Base-by-base conservation (phyloP, 495 filamentous ascomycete genomes). In the Neurospora sp. region DNA sequence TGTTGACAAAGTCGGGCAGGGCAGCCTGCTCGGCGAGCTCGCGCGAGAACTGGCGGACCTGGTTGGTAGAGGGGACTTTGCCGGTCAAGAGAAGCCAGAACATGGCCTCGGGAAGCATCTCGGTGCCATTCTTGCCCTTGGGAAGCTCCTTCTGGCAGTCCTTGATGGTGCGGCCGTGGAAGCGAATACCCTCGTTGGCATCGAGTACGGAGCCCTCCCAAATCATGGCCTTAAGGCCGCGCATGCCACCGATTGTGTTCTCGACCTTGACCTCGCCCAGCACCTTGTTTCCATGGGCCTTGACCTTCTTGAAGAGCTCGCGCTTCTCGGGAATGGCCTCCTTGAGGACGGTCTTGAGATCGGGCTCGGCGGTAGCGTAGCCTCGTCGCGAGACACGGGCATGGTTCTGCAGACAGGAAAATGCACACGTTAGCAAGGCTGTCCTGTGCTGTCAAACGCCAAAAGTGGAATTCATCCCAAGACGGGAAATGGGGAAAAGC, bases 41-140 rank as follows among this genome's bases (percentile, higher is more conserved):
- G 48, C 90, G 87, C 48, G 92, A 96, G 75, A 99, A 89, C 62
- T 84, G 84, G 76, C 96, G 93, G 71, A 94, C 88, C 82, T 99
- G 96, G 42, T 82, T 81, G 35, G 90, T 91, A 3, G 92, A 92
- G 11, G 96, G 96, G 35, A 99, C 92, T 82, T 95, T 87, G 73
- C 96, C 96, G 10, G 96, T 99, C 74, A 99, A 84, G 18, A 99
- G 91, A 37, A 99, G 91, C 96, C 96, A 99, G 88, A 99, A 99
- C 96, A 99, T 98, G 79, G 94, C 91, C 83, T 99, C 96, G 44
- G 96, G 96, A 3, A 99, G 90, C 96, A 98, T 98, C 85, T 99
- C 95, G n/a, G 93, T 96, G 73, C 96, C 96, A 3, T 92, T 89
- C 72, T 89, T 92, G 71, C 94, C 96, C 85, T 97, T 98, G 77